Evolutionary conservation across 2,329 filamentous ascomycete species (phyloP), one percentile per base, ranked within the genome.

Genomic region (Cyclaneusma minus): DNA sequence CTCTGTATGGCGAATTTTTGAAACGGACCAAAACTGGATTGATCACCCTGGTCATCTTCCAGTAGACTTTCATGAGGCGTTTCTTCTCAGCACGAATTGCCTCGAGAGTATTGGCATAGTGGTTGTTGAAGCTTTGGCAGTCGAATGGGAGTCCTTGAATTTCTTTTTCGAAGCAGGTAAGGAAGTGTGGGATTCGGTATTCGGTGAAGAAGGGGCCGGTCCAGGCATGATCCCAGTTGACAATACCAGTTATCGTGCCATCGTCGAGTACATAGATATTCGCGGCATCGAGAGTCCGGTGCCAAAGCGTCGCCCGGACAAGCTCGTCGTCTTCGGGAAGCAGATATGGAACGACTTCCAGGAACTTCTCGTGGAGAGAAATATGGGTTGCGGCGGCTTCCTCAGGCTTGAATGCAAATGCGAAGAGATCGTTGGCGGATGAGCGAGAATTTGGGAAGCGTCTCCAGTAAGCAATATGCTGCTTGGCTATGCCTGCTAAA

Each of bases 171-270:
- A n/a, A n/a, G n/a, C n/a, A n/a, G n/a, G n/a, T n/a, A n/a, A n/a
- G n/a, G n/a, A n/a, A n/a, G n/a, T n/a, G n/a, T n/a, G n/a, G n/a
- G n/a, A n/a, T n/a, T n/a, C n/a, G n/a, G n/a, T n/a, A n/a, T n/a
- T n/a, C n/a, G n/a, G n/a, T n/a, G n/a, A n/a, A n/a, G n/a, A n/a
- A n/a, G n/a, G n/a, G n/a, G n/a, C 24, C 41, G 11, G 39, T 38
- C 36, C 45, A 55, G 7, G 29, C 37, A 11, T 45, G 43, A 35
- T 57, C 49, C 52, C 54, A 58, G 36, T 59, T 51, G 27, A 60
- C 56, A 5, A 59, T 27, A 26, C 47, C 42, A 6, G 49, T 48
- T 19, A 58, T 47, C 22, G 34, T 37, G 20, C 38, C 37, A 13
- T 43, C 33, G n/a, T 49, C 17, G 15, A n/a, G n/a, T n/a, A 55